phyloP scores from a whole-genome alignment of 139 green algal genomes.

The Zygnema cylindricum region DNA sequence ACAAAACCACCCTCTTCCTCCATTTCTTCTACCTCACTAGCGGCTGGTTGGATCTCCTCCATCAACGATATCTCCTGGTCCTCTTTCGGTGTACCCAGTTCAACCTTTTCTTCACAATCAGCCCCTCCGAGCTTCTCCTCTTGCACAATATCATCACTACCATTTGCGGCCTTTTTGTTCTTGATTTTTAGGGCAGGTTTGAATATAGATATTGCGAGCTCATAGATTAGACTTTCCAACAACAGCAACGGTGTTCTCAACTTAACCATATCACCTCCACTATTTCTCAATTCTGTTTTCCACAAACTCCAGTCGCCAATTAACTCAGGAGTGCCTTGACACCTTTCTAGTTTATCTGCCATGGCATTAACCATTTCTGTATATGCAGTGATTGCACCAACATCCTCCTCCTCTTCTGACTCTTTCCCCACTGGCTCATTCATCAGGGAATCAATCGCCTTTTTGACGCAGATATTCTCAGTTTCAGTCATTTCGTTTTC shows the following conservation, averaged over 20 bases:
- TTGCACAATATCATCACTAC: not conserved
- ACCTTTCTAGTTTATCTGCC: not conserved
- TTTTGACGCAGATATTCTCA: too few species aligned
- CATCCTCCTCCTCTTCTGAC: not conserved
- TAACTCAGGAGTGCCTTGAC: not conserved
- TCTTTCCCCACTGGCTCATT: not conserved
- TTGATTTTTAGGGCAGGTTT: not conserved
- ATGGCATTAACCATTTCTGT: not conserved
- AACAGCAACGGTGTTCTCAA: not conserved
- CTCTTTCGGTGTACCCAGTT: not conserved
- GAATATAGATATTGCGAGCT: not conserved
- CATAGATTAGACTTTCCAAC: not conserved
- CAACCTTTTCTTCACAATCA: not conserved
- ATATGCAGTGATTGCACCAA: not conserved
- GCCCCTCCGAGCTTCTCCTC: not conserved
- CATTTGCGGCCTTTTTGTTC: not conserved
- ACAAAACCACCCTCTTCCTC: not conserved
- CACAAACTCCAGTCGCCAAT: not conserved
- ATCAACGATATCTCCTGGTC: not conserved
- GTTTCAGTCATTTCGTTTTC: not conserved
- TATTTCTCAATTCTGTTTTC: not conserved
- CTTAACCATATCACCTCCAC: not conserved
- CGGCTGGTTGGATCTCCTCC: not conserved
- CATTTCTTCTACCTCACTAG: conserved; percentile 9
- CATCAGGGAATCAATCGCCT: not conserved